Evolutionary conservation across 2,329 filamentous ascomycete species (phyloP), one percentile per base, ranked within the genome.

Genomic region (Diaporthe capsici): DNA sequence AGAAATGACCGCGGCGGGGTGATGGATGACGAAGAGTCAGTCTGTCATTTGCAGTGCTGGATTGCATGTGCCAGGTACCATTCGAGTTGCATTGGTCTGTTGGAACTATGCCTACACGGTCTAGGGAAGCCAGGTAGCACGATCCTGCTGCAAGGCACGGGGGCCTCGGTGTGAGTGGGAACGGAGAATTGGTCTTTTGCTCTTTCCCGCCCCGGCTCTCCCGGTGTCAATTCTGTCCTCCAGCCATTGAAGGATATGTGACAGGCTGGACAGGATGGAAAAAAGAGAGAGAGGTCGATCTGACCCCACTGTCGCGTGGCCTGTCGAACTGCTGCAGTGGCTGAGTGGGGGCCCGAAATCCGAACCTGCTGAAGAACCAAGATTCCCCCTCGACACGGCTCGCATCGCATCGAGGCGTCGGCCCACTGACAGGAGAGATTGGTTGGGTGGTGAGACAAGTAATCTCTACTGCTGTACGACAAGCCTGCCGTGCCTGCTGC

Each of bases 61-160:
- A 47, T 20, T 22, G 13, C 65, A 53, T 39, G 63, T 51, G 63
- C 34, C 49, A 70, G 49, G 65, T 42, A 55, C 47, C n/a, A n/a
- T 20, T 28, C 65, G 15, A 39, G 47, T 49, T 53, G 63, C 44
- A 67, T 68, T 53, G 47, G 47, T 9, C 28, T 31, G 28, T 15
- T n/a, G 25, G 44, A 17, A 20, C 61, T 34, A 65, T 49, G 25
- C 61, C 61, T 65, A 34, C 17, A 25, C 31, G 13, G 44, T 39
- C 47, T 31, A 42, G n/a, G n/a, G 65, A 25, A 25, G 34, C 22
- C n/a, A 37, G 65, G 34, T 42, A 55, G 49, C 34, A 70, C 65
- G 49, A 70, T 55, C 49, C 49, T 55, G 65, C 65, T 70, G 65
- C 65, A 70, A 70, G 65, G 65, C 65, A 70, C 65, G 47, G 49